Conservation (phyloP, 106 monocot species). For the Allium sativum region DNA sequence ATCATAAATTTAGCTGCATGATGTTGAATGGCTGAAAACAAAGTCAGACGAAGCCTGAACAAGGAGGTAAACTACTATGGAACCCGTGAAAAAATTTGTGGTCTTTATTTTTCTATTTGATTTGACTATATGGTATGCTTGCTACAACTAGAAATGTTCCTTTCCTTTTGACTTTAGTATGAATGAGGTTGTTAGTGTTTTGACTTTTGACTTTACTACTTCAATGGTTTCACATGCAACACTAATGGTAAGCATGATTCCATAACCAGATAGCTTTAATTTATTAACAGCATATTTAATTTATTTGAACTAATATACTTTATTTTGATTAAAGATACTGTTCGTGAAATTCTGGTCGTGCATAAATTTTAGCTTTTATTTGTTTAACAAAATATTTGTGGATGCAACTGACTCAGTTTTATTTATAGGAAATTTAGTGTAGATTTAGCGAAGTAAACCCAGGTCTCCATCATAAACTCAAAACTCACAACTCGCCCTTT, state of each 20-base stretch:
- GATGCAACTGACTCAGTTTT: too few relatives aligned
- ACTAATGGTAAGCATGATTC: not conserved
- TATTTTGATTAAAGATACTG: too few relatives aligned
- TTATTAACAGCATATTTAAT: too few relatives aligned
- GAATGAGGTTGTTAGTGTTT: not conserved
- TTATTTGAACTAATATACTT: too few relatives aligned
- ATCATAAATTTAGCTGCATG: not conserved
- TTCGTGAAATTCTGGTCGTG: too few relatives aligned
- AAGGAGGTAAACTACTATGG: slow-evolving; percentile 3
- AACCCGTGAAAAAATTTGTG: not conserved
- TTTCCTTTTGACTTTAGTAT: not conserved
- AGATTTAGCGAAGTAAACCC: too few relatives aligned
- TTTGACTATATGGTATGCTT: not conserved
- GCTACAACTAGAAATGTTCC: not conserved
- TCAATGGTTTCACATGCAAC: slow-evolving; percentile 1
- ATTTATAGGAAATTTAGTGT: too few relatives aligned
- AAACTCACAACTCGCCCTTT: too few relatives aligned
- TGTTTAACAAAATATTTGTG: too few relatives aligned
- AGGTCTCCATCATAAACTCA: too few relatives aligned
- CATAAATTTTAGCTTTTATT: too few relatives aligned
- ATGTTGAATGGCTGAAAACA: not conserved
- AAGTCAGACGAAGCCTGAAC: not conserved
- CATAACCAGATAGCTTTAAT: too few relatives aligned
- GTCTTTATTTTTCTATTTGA: not conserved
- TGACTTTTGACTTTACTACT: not conserved